A percentile compares a stretch with the other conserved stretches of the same genome.
phyloP scores from a whole-genome alignment of 2,329 filamentous ascomycete species.

The Paecilomyces variotii region DNA sequence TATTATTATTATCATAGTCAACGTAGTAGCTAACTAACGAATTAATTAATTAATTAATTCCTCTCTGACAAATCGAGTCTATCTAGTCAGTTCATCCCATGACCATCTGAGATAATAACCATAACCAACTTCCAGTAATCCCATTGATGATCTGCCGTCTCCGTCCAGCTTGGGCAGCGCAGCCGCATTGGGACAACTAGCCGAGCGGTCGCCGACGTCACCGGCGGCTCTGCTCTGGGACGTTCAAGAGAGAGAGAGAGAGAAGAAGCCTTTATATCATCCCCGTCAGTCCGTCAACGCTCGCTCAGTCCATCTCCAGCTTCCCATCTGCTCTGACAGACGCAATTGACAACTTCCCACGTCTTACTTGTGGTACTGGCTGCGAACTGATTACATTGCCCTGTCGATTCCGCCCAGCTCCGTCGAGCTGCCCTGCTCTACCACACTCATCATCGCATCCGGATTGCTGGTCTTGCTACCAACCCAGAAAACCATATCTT shows the following conservation, averaged over 20 bases:
- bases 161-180: background rate
- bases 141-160: background rate
- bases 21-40: too few species aligned
- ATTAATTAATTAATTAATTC: too few species aligned
- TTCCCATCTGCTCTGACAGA: too few species aligned
- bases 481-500: background rate
- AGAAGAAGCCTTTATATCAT: background rate
- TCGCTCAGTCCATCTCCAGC: background rate
- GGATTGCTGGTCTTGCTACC: background rate
- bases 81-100: too few species aligned
- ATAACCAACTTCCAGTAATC: too few species aligned
- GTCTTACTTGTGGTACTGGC: too few species aligned
- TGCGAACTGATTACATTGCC: background rate
- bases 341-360: too few species aligned
- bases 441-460: background rate
- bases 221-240: constrained; percentile 3
- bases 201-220: constrained; percentile 16
- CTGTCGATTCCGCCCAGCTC: background rate
- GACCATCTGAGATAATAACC: too few species aligned
- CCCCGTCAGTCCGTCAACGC: background rate
- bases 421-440: background rate
- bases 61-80: too few species aligned
- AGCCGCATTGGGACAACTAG: constrained; percentile 10
- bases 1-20: too few species aligned
- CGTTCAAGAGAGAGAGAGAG: background rate